Percentiles rank a stretch among this genome's conserved stretches.
These are phyloP conservation scores for Obba rivulosa DNA, from an alignment of 768 basidiomycete species.

Conservation along the genomic window DNA sequence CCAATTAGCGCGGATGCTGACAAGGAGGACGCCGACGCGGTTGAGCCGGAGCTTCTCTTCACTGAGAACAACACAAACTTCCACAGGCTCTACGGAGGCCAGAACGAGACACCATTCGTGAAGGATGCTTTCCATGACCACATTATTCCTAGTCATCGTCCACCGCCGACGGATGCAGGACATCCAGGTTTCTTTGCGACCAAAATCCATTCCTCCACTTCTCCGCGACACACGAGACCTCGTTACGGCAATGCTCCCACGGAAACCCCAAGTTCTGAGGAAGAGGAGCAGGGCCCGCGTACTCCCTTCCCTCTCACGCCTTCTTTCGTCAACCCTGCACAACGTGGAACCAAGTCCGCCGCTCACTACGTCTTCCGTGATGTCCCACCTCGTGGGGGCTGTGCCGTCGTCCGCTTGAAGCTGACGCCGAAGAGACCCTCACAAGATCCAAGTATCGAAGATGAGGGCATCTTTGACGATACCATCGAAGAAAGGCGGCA, in stretches of 20 bases:
- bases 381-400: conserved; percentile 89
- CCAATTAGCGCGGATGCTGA: conserved; percentile 48
- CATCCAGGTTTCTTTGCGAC: conserved; percentile 35
- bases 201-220: conserved; percentile 34
- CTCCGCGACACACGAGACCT: conserved; percentile 10
- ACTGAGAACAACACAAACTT: conserved; percentile 99
- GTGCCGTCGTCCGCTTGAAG: conserved; percentile 91
- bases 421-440: conserved; percentile 72
- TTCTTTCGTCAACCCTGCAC: conserved; percentile 79
- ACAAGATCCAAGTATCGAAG: conserved; percentile 76
- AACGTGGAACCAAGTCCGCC: conserved; percentile 86
- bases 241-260: conserved; percentile 7
- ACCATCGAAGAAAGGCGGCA: conserved; percentile 83
- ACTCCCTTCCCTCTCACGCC: conserved; percentile 51
- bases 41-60: conserved; percentile 85
- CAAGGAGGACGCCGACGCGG: conserved; percentile 46
- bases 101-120: conserved; percentile 77
- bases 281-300: conserved; percentile 45
- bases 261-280: conserved; percentile 29
- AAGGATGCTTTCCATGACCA: conserved; percentile 99
- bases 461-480: conserved; percentile 87
- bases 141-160: conserved; percentile 83
- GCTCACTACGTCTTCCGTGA: conserved; percentile 86
- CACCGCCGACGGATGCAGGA: conserved; percentile 39
- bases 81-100: conserved; percentile 80